Conservation (phyloP, 805 yeast genomes). For the Starmera caribaea region DNA sequence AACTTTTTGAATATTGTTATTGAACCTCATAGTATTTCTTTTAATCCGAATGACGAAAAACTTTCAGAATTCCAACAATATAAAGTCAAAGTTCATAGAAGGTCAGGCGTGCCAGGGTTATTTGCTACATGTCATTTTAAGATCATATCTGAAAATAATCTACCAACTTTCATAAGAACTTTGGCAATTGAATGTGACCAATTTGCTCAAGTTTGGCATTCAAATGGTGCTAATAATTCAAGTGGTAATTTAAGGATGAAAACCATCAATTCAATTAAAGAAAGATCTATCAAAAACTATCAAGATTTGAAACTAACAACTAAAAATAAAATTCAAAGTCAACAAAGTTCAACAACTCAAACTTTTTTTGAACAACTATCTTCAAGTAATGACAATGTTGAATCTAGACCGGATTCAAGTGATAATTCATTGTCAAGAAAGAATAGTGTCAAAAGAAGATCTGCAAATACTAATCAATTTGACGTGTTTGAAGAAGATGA, state of each 20-base stretch:
- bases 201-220: constrained; percentile 70
- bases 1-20: constrained; percentile 75
- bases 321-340: constrained; percentile 4
- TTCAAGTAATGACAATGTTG: neutral
- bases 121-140: constrained; percentile 72
- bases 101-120: constrained; percentile 66
- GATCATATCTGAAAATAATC: constrained; percentile 46
- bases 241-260: constrained; percentile 62
- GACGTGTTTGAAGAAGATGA: constrained; percentile 15
- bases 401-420: neutral
- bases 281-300: constrained; percentile 15
- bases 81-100: constrained; percentile 54
- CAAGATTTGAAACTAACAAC: constrained; percentile 5
- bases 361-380: constrained; percentile 15
- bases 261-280: constrained; percentile 35
- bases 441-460: constrained; percentile 5
- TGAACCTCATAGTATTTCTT: constrained; percentile 41
- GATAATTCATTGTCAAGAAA: constrained; percentile 5
- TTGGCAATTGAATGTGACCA: constrained; percentile 56
- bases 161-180: constrained; percentile 59
- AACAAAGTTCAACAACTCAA: constrained; percentile 11
- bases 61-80: constrained; percentile 25
- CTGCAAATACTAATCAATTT: constrained; percentile 9
- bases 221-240: constrained; percentile 43
- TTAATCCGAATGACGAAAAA: constrained; percentile 5